Percentiles rank a stretch among this genome's conserved stretches.
Evolutionary conservation across 306 rosid genomes (phyloP).

Genomic region (Glycyrrhiza uralensis): DNA sequence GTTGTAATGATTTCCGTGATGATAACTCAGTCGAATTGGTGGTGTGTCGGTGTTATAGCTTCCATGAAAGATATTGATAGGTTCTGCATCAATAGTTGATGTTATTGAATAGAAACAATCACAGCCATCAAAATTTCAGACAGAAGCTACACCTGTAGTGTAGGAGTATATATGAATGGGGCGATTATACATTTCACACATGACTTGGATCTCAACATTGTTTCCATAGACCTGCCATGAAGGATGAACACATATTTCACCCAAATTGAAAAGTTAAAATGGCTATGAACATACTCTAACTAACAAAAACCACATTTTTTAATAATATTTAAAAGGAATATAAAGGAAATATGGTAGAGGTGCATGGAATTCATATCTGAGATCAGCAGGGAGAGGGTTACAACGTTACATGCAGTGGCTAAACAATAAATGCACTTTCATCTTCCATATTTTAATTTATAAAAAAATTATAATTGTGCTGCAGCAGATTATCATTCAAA

Average conservation of each 20-base stretch:
- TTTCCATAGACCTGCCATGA: conserved; percentile 81
- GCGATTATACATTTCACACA: conserved; percentile 89
- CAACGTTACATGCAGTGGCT: neutral
- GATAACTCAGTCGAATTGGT: conserved; percentile 81
- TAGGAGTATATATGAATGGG: conserved; percentile 87
- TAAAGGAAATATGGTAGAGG: neutral
- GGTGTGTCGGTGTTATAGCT: conserved; percentile 75
- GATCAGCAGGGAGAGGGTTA: neutral
- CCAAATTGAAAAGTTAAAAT: conserved; percentile 9
- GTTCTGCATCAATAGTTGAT: conserved; percentile 53
- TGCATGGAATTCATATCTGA: neutral
- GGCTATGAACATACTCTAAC: neutral
- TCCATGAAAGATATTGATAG: conserved; percentile 87
- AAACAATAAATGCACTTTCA: neutral
- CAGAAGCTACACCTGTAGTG: conserved; percentile 48
- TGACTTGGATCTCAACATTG: conserved; percentile 85
- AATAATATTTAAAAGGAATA: neutral
- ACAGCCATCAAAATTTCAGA: conserved; percentile 6
- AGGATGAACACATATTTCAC: neutral
- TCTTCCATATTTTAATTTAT: neutral
- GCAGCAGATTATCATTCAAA: neutral
- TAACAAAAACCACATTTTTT: neutral
- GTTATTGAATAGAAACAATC: conserved; percentile 16
- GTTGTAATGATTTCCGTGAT: conserved; percentile 91
- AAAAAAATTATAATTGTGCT: neutral